phyloP scores from a whole-genome alignment of 345 rosid species.

The Heritiera littoralis region DNA sequence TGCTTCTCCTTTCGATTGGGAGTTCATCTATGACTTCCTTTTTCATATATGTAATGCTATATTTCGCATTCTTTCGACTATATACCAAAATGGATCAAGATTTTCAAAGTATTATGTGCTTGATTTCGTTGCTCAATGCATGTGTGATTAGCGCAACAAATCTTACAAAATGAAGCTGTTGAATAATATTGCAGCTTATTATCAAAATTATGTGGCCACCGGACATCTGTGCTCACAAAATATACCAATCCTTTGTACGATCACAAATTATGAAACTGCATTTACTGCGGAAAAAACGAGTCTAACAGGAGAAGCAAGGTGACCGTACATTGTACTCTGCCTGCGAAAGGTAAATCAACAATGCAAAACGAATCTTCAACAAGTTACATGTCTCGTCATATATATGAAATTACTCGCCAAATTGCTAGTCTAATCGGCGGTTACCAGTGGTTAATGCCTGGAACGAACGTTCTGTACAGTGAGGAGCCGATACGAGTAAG shows the following conservation, averaged over 20 bases:
- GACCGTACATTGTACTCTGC: not conserved
- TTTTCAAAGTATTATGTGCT: no score
- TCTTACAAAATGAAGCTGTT: not conserved
- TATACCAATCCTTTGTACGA: not conserved
- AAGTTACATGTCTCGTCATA: slow-evolving; percentile 9
- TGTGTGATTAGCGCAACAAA: not conserved
- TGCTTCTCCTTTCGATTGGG: no score
- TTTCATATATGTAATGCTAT: no score
- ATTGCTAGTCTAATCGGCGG: not conserved
- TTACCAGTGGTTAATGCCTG: not conserved
- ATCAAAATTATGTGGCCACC: not conserved
- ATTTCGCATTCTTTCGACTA: no score
- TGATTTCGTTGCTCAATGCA: no score
- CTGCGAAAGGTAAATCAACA: not conserved
- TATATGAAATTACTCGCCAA: not conserved
- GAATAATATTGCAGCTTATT: slow-evolving; percentile 1
- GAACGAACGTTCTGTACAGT: no score
- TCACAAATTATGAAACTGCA: not conserved
- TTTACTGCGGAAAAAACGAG: not conserved
- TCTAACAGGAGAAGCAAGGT: slow-evolving; percentile 1
- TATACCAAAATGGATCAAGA: no score
- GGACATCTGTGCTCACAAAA: not conserved
- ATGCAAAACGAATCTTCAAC: slow-evolving; percentile 1
- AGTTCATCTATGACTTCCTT: no score
- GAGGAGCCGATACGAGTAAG: not conserved